Evolutionary conservation across 2,329 filamentous ascomycete species (phyloP), one percentile per base, ranked within the genome.

Genomic region (Venturia effusa): DNA sequence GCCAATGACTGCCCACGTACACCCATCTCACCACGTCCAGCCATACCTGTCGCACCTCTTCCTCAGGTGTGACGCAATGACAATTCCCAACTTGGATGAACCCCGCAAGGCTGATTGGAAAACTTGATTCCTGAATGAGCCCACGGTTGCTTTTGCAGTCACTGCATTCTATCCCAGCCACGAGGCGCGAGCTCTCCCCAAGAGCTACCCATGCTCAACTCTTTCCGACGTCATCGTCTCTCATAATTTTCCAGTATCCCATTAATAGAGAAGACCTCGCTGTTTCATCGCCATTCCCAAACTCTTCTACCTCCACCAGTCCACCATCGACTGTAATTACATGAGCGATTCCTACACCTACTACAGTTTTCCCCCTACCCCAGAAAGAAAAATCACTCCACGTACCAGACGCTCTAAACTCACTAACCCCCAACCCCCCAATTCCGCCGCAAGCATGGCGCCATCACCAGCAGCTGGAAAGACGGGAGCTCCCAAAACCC

Each of bases 381-480:
- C 64, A 41, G 61, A 59, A 22, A 61, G 64, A 64, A 39, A 59
- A 61, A 39, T 57, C 27, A 57, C 64, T 22, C 24, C 62, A n/a
- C 34, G 27, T 27, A 45, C 41, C 15, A 34, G 22, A 57, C 51
- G 40, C 32, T 63, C 60, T n/a, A 63, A 43, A 24, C 48, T 11
- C 10, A n/a, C 32, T 24, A 54, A 45, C 24, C 60, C 61, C 22
- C 22, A 60, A n/a, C 22, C 45, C 27, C 22, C 61, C 41, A 63
- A 57, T 41, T 54, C 48, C n/a, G 5, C 13, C 32, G 5, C 59
- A 69, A 74, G 68, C 62, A 81, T 81, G 79, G 78, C 79, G 70
- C 74, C 74, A 61, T 80, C 79, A 65, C 79, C 79, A 70, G 78
- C 79, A 68, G 78, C 79, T 67, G 79, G 78, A 71, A 80, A 79